phyloP scores from a whole-genome alignment of 345 rosid species.

The Bruguiera sexangula region DNA sequence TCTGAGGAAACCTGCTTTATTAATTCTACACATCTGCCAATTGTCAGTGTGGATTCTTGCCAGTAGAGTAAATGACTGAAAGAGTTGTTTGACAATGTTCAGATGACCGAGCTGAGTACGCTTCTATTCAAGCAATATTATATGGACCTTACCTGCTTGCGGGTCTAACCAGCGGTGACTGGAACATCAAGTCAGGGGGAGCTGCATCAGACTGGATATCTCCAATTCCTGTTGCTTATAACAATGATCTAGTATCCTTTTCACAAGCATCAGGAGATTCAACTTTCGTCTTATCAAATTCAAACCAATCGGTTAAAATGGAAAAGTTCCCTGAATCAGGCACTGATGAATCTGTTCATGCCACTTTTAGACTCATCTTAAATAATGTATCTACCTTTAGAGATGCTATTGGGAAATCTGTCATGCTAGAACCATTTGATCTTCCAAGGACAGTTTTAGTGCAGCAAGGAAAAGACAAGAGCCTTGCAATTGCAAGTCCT shows the following conservation, averaged over 20 bases:
- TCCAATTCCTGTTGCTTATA: constrained; percentile 50
- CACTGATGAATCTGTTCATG: constrained; percentile 49
- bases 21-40: neutral
- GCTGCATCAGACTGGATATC: constrained; percentile 49
- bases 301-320: constrained; percentile 64
- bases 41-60: neutral
- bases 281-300: constrained; percentile 51
- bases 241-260: constrained; percentile 52
- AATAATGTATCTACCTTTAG: constrained; percentile 12
- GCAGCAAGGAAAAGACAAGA: constrained; percentile 32
- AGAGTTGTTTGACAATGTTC: constrained; percentile 14
- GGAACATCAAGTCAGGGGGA: constrained; percentile 56
- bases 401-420: constrained; percentile 46
- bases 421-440: constrained; percentile 73
- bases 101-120: constrained; percentile 72
- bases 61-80: neutral
- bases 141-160: constrained; percentile 87
- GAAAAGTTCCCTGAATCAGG: constrained; percentile 46
- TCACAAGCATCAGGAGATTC: constrained; percentile 50
- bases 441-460: constrained; percentile 69
- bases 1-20: neutral
- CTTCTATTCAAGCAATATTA: constrained; percentile 76
- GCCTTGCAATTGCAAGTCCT: constrained; percentile 38
- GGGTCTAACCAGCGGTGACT: constrained; percentile 60
- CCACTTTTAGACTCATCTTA: constrained; percentile 66